Percentiles rank a stretch among this genome's conserved stretches.
Conservation (phyloP, 140 eudicot species). For the Flaveria floridana region DNA sequence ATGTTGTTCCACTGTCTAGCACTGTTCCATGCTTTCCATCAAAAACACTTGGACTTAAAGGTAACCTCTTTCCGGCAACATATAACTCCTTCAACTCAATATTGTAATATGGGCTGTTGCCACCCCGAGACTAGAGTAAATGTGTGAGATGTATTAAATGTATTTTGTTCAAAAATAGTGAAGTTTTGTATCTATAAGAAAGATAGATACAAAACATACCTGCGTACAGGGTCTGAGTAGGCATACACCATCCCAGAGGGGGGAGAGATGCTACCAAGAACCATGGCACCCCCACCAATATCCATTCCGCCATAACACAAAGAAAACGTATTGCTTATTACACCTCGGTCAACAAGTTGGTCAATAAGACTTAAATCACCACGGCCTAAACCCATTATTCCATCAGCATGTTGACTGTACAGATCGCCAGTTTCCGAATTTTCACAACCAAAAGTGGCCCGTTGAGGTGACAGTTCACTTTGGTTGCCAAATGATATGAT, state of each 20-base stretch:
- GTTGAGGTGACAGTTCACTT: conserved; percentile 85
- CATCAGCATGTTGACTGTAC: conserved; percentile 88
- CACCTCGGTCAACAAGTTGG: conserved; percentile 84
- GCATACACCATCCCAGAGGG: conserved; percentile 71
- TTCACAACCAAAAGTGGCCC: conserved; percentile 87
- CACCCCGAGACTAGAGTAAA: conserved; percentile 99
- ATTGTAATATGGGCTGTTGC: conserved; percentile 99
- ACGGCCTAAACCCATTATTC: conserved; percentile 95
- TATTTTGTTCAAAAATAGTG: conserved; percentile 46
- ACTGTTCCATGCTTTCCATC: conserved; percentile 87
- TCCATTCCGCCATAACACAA: conserved; percentile 98
- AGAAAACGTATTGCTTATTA: conserved; percentile 82
- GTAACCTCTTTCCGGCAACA: conserved; percentile 83
- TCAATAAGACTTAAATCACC: conserved; percentile 88
- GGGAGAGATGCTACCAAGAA: conserved; percentile 82
- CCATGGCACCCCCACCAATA: conserved; percentile 97
- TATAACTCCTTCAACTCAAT: conserved; percentile 81
- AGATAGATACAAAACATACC: conserved; percentile 57
- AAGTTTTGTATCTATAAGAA: conserved; percentile 37
- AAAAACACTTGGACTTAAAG: conserved; percentile 58
- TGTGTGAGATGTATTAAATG: conserved; percentile 88
- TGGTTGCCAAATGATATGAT: conserved; percentile 78
- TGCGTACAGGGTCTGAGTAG: conserved; percentile 82
- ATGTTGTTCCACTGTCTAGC: conserved; percentile 89
- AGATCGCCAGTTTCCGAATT: conserved; percentile 84